Evolutionary conservation across 306 rosid genomes (phyloP).

Genomic region (Lathyrus aphaca): DNA sequence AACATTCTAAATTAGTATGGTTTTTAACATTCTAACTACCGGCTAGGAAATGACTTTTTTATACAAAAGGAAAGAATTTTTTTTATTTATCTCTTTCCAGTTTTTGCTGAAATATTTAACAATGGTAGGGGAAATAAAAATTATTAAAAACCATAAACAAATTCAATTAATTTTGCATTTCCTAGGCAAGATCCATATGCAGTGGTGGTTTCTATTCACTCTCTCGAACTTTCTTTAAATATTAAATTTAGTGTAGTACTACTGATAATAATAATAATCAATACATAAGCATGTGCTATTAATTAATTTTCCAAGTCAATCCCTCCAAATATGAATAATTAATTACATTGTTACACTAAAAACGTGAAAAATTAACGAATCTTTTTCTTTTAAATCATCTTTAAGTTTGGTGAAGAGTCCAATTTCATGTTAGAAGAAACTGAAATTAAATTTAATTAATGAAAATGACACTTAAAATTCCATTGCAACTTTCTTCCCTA

Average conservation of each 20-base stretch:
- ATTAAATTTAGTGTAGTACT: not conserved
- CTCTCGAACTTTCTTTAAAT: not conserved
- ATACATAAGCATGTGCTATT: conserved; percentile 37
- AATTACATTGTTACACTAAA: not conserved
- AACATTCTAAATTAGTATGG: too few relatives aligned
- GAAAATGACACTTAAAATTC: conserved; percentile 44
- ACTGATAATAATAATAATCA: not conserved
- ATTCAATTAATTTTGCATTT: not conserved
- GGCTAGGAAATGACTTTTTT: not conserved
- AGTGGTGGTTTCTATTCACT: conserved; percentile 7
- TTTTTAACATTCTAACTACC: not conserved
- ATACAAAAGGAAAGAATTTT: not conserved
- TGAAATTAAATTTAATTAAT: conserved; percentile 32
- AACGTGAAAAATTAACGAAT: conserved; percentile 29
- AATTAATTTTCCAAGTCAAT: conserved; percentile 36
- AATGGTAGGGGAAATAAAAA: conserved; percentile 3
- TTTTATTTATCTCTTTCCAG: not conserved
- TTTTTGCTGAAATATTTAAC: conserved; percentile 25
- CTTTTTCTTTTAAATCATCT: conserved; percentile 16
- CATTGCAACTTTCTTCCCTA: not conserved
- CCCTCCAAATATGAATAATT: conserved; percentile 20
- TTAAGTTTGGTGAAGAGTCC: conserved; percentile 43
- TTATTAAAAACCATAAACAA: conserved; percentile 14
- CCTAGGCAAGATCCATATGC: conserved; percentile 17
- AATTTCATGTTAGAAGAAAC: conserved; percentile 31